Evolutionary conservation across 163 green algal species (phyloP).

Genomic region (Scenedesmus sp.): DNA sequence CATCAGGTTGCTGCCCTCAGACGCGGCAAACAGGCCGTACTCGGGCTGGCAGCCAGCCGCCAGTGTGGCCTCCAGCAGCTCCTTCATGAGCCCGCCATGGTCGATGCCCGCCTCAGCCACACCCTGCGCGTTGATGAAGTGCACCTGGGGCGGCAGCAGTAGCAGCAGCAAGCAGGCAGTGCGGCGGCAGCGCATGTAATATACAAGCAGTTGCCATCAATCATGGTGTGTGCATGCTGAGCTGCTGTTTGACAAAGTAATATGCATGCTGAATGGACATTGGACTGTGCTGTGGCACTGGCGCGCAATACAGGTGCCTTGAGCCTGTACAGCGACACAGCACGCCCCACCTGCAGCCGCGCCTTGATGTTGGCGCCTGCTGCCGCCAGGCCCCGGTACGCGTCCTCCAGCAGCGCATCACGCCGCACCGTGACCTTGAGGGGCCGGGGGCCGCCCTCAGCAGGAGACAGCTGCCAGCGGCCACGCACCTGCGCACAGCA

Average conservation of each 20-base stretch:
- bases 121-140: slow-evolving; percentile 83
- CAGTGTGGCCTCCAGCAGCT: slow-evolving; percentile 72
- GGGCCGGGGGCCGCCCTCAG: slow-evolving; percentile 49
- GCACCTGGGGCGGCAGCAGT: slow-evolving; percentile 64
- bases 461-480: slow-evolving; percentile 38
- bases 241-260: too few species aligned
- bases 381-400: slow-evolving; percentile 57
- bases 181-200: too few species aligned
- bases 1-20: slow-evolving; percentile 70
- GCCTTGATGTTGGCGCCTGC: slow-evolving; percentile 67
- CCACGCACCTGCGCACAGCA: slow-evolving; percentile 53
- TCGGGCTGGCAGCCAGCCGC: slow-evolving; percentile 27
- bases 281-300: background rate
- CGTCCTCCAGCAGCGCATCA: slow-evolving; percentile 77
- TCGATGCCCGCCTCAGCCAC: slow-evolving; percentile 88
- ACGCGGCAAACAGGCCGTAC: slow-evolving; percentile 79
- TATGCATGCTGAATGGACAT: background rate
- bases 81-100: slow-evolving; percentile 91
- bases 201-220: background rate
- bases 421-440: slow-evolving; percentile 76
- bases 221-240: background rate
- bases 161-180: background rate
- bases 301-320: background rate
- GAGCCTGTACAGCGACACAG: background rate
- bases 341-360: slow-evolving; percentile 38